Evolutionary conservation across 768 basidiomycete species (phyloP).

Genomic region (Sporobolomyces pararoseus): DNA sequence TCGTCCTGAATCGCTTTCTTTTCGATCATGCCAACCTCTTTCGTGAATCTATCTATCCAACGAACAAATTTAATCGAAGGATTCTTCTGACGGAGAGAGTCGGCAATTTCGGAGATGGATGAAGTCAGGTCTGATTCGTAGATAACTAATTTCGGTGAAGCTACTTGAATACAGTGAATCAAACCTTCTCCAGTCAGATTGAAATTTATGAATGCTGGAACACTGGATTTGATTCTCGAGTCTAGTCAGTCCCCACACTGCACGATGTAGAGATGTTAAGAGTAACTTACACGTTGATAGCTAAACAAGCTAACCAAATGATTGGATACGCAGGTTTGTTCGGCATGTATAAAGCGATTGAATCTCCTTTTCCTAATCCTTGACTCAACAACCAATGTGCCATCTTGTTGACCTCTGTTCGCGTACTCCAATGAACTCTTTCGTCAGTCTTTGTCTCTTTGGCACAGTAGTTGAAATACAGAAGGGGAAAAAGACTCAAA

Average conservation of each 20-base stretch:
- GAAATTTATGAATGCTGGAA: conserved; percentile 42
- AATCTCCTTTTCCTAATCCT: conserved; percentile 26
- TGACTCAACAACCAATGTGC: background rate
- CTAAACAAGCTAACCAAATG: conserved; percentile 37
- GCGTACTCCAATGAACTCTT: background rate
- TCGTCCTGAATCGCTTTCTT: conserved; percentile 10
- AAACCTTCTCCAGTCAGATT: conserved; percentile 30
- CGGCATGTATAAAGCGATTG: conserved; percentile 32
- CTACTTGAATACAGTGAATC: conserved; percentile 36
- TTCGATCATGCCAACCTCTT: background rate
- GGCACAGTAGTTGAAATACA: too few relatives aligned
- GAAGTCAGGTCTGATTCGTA: conserved; percentile 29
- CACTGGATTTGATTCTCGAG: background rate
- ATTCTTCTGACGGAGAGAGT: background rate
- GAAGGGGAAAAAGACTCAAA: background rate
- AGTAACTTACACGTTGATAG: conserved; percentile 27
- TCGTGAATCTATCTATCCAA: conserved; percentile 25
- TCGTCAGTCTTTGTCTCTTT: too few relatives aligned
- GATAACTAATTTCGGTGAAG: conserved; percentile 25
- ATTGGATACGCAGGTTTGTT: conserved; percentile 41
- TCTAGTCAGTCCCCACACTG: too few relatives aligned
- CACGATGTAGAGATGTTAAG: too few relatives aligned
- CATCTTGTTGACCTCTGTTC: background rate
- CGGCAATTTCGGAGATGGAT: conserved; percentile 16
- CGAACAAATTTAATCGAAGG: conserved; percentile 5